Evolutionary conservation across 306 rosid species (phyloP), one percentile per base, ranked within the genome.

Genomic region (Medicago ruthenica): DNA sequence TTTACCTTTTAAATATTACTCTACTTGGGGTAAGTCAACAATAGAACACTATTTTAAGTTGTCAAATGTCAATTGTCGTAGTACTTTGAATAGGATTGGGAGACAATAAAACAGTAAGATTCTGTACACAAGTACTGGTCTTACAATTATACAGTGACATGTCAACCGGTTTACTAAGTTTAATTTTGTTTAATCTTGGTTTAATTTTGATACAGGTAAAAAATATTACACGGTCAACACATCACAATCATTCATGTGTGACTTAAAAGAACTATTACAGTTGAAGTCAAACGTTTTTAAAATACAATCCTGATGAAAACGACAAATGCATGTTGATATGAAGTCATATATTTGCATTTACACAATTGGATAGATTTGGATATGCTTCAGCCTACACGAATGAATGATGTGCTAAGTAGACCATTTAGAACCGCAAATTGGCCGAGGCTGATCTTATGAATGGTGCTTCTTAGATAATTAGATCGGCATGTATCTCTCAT

Each of bases 351-450:
- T 18, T 61, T 78, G 13, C 16, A 22, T 16, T 31, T 27, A 77
- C 9, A 44, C 40, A 44, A 31, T n/a, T 39, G 34, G 64, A 45
- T 16, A 15, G 63, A 20, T 36, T 61, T 9, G 37, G 73, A 31
- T 66, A 67, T 77, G 45, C 34, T 2, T 17, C 73, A 66, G 18
- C 10, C 24, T 22, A 16, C 57, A 40, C 8, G 12, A 65, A 17
- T 75, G 50, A 37, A 17, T 75, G 50, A 37, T 51, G 71, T 70
- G 39, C 37, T 41, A 40, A 66, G 53, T 36, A 50, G 60, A 55
- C 17, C 10, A 68, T 44, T 40, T 44, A 58, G 55, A 78, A 21
- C 18, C 64, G 14, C 64, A 60, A 48, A 42, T 64, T 42, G 58
- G 12, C 34, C 31, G 63, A 44, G 27, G 59, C 9, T 67, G 27